A percentile compares a stretch with the other conserved stretches of the same genome.
These are phyloP conservation scores for Baeospora myosura DNA, from an alignment of 1,284 basidiomycete species.

Conservation along the genomic window DNA sequence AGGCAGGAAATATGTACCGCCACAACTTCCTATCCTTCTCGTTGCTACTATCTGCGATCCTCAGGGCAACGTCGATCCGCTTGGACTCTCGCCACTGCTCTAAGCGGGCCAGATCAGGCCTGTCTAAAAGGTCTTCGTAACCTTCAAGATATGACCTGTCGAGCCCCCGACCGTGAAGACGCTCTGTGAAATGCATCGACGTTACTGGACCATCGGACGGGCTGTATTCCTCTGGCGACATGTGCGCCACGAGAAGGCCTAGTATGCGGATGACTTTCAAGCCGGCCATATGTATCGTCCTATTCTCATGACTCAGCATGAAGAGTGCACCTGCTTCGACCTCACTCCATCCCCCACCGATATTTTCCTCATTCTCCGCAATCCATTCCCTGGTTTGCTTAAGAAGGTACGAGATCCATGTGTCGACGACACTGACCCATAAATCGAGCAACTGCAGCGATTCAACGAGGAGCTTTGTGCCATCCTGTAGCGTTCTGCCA, in stretches of 20 bases:
- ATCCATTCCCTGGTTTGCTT: constrained; percentile 34
- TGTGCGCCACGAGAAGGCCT: constrained; percentile 35
- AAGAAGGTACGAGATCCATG: constrained; percentile 51
- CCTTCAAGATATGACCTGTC: constrained; percentile 47
- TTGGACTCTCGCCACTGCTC: constrained; percentile 55
- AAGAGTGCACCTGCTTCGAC: constrained; percentile 76
- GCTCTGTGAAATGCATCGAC: constrained; percentile 37
- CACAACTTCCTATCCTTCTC: constrained; percentile 63
- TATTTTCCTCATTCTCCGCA: constrained; percentile 31
- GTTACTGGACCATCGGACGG: constrained; percentile 19
- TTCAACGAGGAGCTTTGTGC: constrained; percentile 58
- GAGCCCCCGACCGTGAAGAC: constrained; percentile 40
- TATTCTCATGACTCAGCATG: constrained; percentile 61
- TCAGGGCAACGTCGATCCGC: constrained; percentile 45
- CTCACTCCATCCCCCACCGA: constrained; percentile 42
- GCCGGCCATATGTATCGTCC: constrained; percentile 45
- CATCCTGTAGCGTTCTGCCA: constrained; percentile 62
- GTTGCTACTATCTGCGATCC: constrained; percentile 60
- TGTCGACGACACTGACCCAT: constrained; percentile 72
- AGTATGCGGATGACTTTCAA: constrained; percentile 55
- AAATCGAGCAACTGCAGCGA: constrained; percentile 57
- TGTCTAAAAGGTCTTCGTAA: constrained; percentile 59
- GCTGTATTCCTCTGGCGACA: constrained; percentile 27
- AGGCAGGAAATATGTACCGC: constrained; percentile 60
- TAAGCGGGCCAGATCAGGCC: constrained; percentile 48